Evolutionary conservation across 441 rosid species (phyloP).

Genomic region (Kokia cookei): DNA sequence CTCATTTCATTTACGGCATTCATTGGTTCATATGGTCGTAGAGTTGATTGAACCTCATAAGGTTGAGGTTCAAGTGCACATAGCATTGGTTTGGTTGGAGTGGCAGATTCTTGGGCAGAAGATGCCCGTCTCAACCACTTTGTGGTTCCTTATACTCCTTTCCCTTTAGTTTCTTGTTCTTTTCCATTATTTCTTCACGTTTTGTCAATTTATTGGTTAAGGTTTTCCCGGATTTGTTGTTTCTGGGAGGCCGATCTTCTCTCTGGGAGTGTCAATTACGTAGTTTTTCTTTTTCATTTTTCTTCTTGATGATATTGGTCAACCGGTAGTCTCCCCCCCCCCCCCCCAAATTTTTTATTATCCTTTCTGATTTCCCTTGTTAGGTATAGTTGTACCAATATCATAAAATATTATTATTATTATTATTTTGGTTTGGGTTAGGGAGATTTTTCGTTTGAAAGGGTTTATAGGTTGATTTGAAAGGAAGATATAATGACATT

Average conservation of each 20-base stretch:
- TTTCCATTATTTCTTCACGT: neutral
- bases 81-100: neutral
- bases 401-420: neutral
- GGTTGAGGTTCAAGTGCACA: neutral
- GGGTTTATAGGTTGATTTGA: neutral
- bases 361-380: neutral
- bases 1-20: neutral
- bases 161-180: neutral
- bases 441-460: neutral
- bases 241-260: neutral
- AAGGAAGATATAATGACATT: neutral
- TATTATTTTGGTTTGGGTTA: neutral
- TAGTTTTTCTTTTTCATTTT: neutral
- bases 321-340: neutral
- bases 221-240: neutral
- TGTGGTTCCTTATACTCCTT: neutral
- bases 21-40: neutral
- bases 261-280: neutral
- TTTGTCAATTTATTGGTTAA: neutral
- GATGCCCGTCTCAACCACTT: neutral
- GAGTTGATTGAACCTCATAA: neutral
- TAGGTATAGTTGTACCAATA: neutral
- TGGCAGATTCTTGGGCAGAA: conserved; percentile 4
- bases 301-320: neutral
- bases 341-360: too few species aligned